These are phyloP conservation scores for Rhododendron kiyosumense DNA, from an alignment of 148 eudicot species.

Conservation along the genomic window DNA sequence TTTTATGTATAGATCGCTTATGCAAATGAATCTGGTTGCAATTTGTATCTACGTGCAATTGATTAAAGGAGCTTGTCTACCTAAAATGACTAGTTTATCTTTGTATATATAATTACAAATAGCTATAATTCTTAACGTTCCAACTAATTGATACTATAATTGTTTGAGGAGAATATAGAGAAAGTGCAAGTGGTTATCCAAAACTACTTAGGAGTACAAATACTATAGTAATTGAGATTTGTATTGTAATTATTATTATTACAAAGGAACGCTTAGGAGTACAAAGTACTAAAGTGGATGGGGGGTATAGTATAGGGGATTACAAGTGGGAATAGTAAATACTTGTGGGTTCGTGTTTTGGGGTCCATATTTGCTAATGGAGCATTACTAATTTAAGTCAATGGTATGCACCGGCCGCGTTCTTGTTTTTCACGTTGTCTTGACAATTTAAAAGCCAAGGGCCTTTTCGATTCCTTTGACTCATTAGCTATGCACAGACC, in stretches of 20 bases:
- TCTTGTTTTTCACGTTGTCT: conserved; percentile 13
- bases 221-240: neutral
- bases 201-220: neutral
- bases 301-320: neutral
- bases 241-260: too few relatives aligned
- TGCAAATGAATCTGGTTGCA: neutral
- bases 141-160: too few relatives aligned
- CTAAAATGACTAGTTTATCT: neutral
- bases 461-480: neutral
- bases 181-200: neutral
- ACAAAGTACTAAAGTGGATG: too few relatives aligned
- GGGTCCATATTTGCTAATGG: neutral
- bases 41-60: neutral
- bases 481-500: neutral
- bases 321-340: neutral
- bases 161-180: neutral
- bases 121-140: neutral
- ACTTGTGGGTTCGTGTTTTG: neutral
- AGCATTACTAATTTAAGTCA: neutral
- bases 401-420: neutral
- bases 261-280: too few relatives aligned
- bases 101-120: too few relatives aligned
- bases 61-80: neutral
- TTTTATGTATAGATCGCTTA: neutral
- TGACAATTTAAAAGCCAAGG: neutral